Base-by-base conservation (phyloP, 108 stramenopile genomes). In the Schizochytrium sp. region DNA sequence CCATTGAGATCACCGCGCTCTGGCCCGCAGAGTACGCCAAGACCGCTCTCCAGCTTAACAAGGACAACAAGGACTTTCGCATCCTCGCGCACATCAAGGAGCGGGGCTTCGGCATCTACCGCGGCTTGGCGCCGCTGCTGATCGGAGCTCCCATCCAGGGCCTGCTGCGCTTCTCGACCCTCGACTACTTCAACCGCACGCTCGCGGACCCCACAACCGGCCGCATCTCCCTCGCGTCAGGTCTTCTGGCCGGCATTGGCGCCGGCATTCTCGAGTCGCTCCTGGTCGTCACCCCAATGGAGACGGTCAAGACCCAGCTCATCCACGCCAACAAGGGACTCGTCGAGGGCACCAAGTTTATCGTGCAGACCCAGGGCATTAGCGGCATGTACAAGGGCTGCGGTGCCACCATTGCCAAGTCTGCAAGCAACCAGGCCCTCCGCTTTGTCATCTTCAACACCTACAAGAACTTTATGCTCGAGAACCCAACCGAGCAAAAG, bases 361-460 rank as follows among this genome's bases (percentile, higher is more conserved):
- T 99, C 87, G 87, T 97, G 45, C 90, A 91, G 55, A 96, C 91
- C 0, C 96, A 98, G 90, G 99, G 99, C 19, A 44, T 96, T 21
- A 88, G 72, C 19, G 99, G 99, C 6, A 89, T 98, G 3, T 99
- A 99, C 94, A 94, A 97, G 87, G 99, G 99, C 5, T 94, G 95
- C 47, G 91, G 91, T 48, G 97, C 99, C 5, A 99, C 99, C 21
- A 96, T 97, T 8, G 87, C 97, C 92, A 99, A 99, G 91, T 97
- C 98, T 93, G 97, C 97, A 5, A 95, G 96, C 88, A 99, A 99
- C 93, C 97, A 98, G 91, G 98, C 97, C 19, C 90, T 98, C 58
- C 96, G 99, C 5, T 99, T 99, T 90, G 97, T 98, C 96, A 97
- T 95, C 93, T 98, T 97, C 92, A 98, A 98, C 91, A 95, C 97